Conservation (phyloP, 2,329 filamentous ascomycete genomes). For the Fusarium pseudocircinatum region DNA sequence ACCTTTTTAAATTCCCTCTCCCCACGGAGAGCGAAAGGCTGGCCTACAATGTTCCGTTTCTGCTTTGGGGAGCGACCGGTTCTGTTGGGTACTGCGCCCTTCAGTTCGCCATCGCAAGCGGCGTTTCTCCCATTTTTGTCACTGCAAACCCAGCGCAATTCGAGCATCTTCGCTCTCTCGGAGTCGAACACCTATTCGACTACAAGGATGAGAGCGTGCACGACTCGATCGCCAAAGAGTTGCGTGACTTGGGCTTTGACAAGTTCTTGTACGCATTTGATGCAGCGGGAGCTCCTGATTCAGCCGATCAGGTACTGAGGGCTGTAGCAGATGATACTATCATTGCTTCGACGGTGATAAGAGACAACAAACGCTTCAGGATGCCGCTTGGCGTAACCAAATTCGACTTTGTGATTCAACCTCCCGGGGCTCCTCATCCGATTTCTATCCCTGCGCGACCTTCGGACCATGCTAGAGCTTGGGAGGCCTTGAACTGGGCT, state of each 20-base stretch:
- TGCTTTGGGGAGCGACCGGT: not conserved
- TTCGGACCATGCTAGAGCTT: not conserved
- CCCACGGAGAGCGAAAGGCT: accelerated
- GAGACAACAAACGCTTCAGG: not conserved
- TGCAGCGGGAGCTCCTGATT: not conserved
- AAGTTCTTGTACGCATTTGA: not conserved
- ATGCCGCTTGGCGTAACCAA: not conserved
- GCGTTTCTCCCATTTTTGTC: not conserved
- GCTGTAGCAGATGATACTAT: accelerated
- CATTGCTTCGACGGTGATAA: not conserved
- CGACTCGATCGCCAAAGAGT: not conserved
- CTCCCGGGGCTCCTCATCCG: not conserved
- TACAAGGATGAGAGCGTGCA: not conserved
- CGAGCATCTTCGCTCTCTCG: not conserved
- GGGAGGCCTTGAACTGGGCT: not conserved
- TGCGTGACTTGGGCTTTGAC: not conserved
- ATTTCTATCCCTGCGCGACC: not conserved
- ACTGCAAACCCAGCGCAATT: not conserved
- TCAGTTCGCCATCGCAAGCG: not conserved
- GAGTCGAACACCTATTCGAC: not conserved
- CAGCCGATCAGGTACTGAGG: accelerated
- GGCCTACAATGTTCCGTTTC: accelerated
- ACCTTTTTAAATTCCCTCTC: not conserved
- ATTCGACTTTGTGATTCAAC: not conserved
- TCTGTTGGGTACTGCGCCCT: not conserved